phyloP scores from a whole-genome alignment of 2,329 filamentous ascomycete species.

The Lecanoromycetidae sp. region DNA sequence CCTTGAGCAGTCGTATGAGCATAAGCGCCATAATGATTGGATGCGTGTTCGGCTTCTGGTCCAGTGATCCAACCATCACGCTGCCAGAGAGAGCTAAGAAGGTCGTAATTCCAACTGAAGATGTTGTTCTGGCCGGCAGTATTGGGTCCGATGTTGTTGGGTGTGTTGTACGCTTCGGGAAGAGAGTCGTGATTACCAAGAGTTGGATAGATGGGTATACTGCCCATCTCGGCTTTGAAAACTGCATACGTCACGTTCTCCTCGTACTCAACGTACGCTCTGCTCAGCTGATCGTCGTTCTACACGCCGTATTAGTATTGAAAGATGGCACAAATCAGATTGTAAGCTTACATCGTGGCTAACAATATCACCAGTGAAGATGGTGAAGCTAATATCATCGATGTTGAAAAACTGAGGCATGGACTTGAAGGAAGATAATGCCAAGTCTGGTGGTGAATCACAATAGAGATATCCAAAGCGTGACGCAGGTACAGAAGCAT shows the following conservation, averaged over 20 bases:
- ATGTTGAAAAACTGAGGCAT: conserved; percentile 21
- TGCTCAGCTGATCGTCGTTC: conserved; percentile 21
- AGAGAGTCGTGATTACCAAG: conserved; percentile 24
- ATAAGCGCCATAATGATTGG: conserved; percentile 39
- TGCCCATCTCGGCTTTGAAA: conserved; percentile 22
- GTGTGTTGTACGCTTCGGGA: conserved; percentile 20
- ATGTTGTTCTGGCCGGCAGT: conserved; percentile 18
- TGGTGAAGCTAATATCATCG: conserved; percentile 21
- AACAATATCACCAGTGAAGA: conserved; percentile 26
- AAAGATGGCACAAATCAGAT: background rate
- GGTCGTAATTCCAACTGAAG: conserved; percentile 22
- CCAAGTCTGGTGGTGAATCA: conserved; percentile 22
- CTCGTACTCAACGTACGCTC: conserved; percentile 23
- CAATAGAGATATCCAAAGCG: conserved; percentile 21
- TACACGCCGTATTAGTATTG: background rate
- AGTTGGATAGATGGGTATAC: conserved; percentile 21
- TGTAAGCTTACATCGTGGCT: conserved; percentile 20
- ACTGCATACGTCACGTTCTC: conserved; percentile 21
- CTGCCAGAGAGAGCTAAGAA: conserved; percentile 20
- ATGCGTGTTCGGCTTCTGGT: conserved; percentile 18
- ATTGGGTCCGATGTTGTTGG: conserved; percentile 17
- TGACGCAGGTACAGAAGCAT: conserved; percentile 21
- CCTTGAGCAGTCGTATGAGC: conserved; percentile 42
- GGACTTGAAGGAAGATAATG: conserved; percentile 19
- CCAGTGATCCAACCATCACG: conserved; percentile 22